Percentiles rank a stretch among this genome's conserved stretches.
phyloP scores from a whole-genome alignment of 441 rosid species.

The Codiaeum variegatum region DNA sequence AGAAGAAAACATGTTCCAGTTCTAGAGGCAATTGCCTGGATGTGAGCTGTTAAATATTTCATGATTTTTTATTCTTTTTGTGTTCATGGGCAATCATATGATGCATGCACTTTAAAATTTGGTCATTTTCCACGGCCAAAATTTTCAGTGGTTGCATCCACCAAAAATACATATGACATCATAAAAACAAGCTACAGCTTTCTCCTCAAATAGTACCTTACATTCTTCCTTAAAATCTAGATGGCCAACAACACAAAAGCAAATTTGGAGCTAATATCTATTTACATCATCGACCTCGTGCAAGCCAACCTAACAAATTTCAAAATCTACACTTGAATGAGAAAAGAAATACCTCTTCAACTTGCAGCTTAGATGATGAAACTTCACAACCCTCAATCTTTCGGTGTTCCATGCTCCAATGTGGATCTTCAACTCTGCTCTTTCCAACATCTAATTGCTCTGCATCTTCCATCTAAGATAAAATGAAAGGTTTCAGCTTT shows the following conservation, averaged over 20 bases:
- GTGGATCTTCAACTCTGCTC: conserved; percentile 24
- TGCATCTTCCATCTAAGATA: conserved; percentile 34
- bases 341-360: conserved; percentile 45
- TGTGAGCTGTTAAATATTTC: neutral
- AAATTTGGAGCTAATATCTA: neutral
- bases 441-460: conserved; percentile 28
- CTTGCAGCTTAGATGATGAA: conserved; percentile 37
- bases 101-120: neutral
- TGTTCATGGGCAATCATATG: neutral
- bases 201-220: neutral
- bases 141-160: neutral
- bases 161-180: neutral
- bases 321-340: conserved; percentile 10
- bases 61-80: neutral
- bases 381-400: conserved; percentile 38
- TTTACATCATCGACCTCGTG: neutral
- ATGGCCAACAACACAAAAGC: neutral
- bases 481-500: conserved; percentile 22
- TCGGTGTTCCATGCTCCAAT: conserved; percentile 27
- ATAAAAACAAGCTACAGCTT: neutral
- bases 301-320: neutral
- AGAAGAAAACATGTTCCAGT: neutral
- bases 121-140: neutral
- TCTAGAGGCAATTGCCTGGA: neutral
- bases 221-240: neutral